Conservation (phyloP, 345 rosid genomes). For the Salix suchowensis region DNA sequence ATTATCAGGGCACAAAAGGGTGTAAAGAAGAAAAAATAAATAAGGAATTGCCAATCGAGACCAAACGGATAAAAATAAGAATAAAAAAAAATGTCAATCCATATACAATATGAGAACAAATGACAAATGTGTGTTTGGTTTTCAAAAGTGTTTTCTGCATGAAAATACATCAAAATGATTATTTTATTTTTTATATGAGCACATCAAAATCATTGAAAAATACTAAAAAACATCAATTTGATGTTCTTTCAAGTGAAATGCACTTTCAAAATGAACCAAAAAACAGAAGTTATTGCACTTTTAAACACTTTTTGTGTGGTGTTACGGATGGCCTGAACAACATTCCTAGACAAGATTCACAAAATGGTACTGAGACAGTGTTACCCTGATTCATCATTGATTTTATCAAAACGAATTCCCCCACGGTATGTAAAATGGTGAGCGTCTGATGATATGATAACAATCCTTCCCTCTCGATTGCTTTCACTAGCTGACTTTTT, state of each 20-base stretch:
- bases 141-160: no score
- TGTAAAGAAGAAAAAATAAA: not conserved
- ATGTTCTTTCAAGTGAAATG: no score
- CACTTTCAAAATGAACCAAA: no score
- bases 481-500: slow-evolving; percentile 39
- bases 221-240: no score
- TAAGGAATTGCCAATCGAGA: no score
- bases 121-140: not conserved
- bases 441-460: slow-evolving; percentile 38
- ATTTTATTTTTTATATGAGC: no score
- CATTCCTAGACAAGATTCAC: not conserved
- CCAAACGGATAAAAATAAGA: no score
- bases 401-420: slow-evolving; percentile 42
- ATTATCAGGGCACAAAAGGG: not conserved
- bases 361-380: not conserved
- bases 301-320: not conserved
- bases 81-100: not conserved
- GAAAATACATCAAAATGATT: no score
- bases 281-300: no score
- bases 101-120: not conserved
- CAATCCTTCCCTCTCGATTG: slow-evolving; percentile 44
- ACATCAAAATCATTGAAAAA: no score
- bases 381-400: slow-evolving; percentile 42
- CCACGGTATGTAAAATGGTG: slow-evolving; percentile 35
- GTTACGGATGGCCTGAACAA: not conserved